Evolutionary conservation across 805 yeast genomes (phyloP).

Genomic region (Maudiozyma turicensis): DNA sequence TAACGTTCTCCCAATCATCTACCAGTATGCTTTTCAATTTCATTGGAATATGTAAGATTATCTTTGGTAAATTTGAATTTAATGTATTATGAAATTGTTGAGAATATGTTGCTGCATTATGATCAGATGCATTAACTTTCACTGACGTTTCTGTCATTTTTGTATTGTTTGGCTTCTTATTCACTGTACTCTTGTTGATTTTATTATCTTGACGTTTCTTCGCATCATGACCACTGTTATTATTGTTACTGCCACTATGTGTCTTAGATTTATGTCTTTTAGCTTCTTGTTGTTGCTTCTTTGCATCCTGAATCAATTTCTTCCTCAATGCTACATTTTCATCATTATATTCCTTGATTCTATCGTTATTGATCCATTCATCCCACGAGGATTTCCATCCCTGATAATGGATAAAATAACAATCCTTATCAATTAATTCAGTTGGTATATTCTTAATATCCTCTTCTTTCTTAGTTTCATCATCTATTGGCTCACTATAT

Average conservation of each 20-base stretch:
- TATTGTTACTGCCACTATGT: not conserved
- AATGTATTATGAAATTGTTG: conserved; percentile 1
- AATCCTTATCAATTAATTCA: conserved; percentile 28
- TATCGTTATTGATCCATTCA: conserved; percentile 75
- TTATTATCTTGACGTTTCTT: not conserved
- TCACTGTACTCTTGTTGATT: not conserved
- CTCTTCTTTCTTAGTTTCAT: not conserved
- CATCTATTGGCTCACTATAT: not conserved
- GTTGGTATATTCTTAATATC: conserved; percentile 28
- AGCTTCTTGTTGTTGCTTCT: conserved; percentile 19
- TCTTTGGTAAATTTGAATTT: conserved; percentile 23
- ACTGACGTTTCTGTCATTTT: not conserved
- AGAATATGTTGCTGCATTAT: not conserved
- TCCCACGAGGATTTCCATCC: conserved; percentile 98
- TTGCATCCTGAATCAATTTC: conserved; percentile 40
- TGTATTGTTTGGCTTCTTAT: not conserved
- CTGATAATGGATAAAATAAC: conserved; percentile 74
- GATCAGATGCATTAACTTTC: not conserved
- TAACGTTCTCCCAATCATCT: conserved; percentile 88
- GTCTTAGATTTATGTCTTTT: not conserved
- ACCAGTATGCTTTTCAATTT: conserved; percentile 62
- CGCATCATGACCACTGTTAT: not conserved
- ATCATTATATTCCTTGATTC: conserved; percentile 59
- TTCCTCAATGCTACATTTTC: conserved; percentile 60
- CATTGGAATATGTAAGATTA: conserved; percentile 52